Conservation (phyloP, 495 filamentous ascomycete species). For the Cairneyella variabilis region DNA sequence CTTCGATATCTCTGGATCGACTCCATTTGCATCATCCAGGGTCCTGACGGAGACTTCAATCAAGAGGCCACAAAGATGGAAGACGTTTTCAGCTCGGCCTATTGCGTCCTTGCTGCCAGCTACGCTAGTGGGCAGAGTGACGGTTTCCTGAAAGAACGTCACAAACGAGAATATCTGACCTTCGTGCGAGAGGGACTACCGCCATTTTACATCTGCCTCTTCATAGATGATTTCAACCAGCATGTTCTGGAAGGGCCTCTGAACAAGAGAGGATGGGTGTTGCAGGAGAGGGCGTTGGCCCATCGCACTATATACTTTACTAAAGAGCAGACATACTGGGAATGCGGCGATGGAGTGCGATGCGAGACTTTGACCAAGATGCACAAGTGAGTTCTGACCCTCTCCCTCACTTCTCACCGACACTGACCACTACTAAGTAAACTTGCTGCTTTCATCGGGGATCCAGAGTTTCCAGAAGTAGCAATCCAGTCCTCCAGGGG, state of each 20-base stretch:
- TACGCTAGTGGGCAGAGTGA: constrained; percentile 10
- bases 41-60: constrained; percentile 16
- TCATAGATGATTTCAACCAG: constrained; percentile 30
- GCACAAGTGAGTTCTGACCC: background rate
- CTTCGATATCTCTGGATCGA: constrained; percentile 27
- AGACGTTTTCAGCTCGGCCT: constrained; percentile 17
- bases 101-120: constrained; percentile 22
- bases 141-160: constrained; percentile 18
- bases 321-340: constrained; percentile 36
- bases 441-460: constrained; percentile 31
- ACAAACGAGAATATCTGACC: constrained; percentile 3
- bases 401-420: background rate
- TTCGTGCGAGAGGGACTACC: constrained; percentile 2
- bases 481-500: background rate
- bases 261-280: constrained; percentile 38
- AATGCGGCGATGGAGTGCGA: constrained; percentile 37
- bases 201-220: constrained; percentile 21
- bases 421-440: constrained; percentile 14
- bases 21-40: constrained; percentile 29
- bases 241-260: constrained; percentile 32
- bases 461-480: constrained; percentile 33
- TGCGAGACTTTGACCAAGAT: constrained; percentile 24
- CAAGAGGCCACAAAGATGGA: constrained; percentile 19
- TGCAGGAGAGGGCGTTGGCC: constrained; percentile 38
- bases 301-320: constrained; percentile 40